phyloP scores from a whole-genome alignment of 768 basidiomycete species.

The Coprinellus micaceus region DNA sequence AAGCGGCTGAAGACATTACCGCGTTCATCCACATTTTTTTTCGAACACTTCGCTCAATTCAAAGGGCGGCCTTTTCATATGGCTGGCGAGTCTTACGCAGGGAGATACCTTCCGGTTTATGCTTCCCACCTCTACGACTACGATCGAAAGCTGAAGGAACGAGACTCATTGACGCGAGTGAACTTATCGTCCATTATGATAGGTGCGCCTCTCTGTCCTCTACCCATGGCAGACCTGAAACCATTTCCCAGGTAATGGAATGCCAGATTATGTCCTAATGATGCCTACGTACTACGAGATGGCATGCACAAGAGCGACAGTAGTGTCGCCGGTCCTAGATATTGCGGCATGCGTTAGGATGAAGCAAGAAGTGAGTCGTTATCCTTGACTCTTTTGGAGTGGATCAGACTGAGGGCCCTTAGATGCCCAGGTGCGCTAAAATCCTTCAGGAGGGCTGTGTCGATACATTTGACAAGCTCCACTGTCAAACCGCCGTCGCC shows the following conservation, averaged over 20 bases:
- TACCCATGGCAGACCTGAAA: too few species aligned
- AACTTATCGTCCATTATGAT: conserved; percentile 74
- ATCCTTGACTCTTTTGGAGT: background rate
- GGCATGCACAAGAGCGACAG: conserved; percentile 46
- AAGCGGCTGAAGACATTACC: conserved; percentile 66
- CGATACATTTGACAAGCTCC: conserved; percentile 59
- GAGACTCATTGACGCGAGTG: conserved; percentile 46
- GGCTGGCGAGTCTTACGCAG: conserved; percentile 74
- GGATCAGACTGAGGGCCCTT: background rate
- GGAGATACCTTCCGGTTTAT: conserved; percentile 68
- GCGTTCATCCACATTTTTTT: conserved; percentile 70
- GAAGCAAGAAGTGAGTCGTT: conserved; percentile 50
- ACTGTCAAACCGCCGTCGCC: conserved; percentile 55
- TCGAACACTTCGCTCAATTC: conserved; percentile 68
- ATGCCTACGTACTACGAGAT: background rate
- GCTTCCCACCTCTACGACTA: conserved; percentile 74
- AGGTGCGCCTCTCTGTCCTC: conserved; percentile 32
- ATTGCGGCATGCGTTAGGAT: conserved; percentile 55
- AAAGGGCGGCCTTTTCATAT: conserved; percentile 63
- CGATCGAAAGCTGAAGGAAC: conserved; percentile 49
- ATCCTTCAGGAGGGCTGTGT: conserved; percentile 54
- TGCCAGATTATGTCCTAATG: background rate
- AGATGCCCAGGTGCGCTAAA: conserved; percentile 65
- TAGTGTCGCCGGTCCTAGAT: conserved; percentile 34
- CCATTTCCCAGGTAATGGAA: background rate